Conservation (phyloP, 805 yeast genomes). For the Saccharomycopsis olivae region DNA sequence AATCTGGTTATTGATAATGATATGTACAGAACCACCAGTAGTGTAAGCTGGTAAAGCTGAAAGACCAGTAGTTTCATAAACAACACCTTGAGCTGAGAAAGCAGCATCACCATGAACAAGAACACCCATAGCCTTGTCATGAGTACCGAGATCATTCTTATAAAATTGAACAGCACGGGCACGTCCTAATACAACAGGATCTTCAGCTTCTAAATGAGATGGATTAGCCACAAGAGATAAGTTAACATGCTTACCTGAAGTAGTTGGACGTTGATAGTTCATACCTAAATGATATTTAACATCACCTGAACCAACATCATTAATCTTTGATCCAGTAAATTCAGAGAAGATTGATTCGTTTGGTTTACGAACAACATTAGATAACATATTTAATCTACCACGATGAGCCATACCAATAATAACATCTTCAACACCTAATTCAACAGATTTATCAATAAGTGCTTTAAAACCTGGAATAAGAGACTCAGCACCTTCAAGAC, state of each 20-base stretch:
- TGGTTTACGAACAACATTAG: slow-evolving; percentile 97
- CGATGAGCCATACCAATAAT: slow-evolving; percentile 99
- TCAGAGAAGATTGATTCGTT: slow-evolving; percentile 96
- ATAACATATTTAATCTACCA: slow-evolving; percentile 95
- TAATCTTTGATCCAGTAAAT: slow-evolving; percentile 81
- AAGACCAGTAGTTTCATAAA: slow-evolving; percentile 96
- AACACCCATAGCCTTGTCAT: slow-evolving; percentile 81
- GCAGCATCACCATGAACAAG: slow-evolving; percentile 99
- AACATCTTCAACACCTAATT: slow-evolving; percentile 86
- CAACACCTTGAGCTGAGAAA: slow-evolving; percentile 97
- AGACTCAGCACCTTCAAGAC: slow-evolving; percentile 97
- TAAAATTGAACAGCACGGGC: slow-evolving; percentile 92
- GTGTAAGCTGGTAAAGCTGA: slow-evolving; percentile 86
- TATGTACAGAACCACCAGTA: slow-evolving; percentile 97
- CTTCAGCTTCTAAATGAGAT: slow-evolving; percentile 98
- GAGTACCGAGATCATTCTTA: slow-evolving; percentile 76
- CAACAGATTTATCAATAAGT: slow-evolving; percentile 86
- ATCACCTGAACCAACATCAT: slow-evolving; percentile 97
- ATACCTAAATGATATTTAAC: slow-evolving; percentile 98
- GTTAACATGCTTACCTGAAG: slow-evolving; percentile 93
- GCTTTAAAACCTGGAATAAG: slow-evolving; percentile 96
- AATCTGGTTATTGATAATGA: slow-evolving; percentile 95
- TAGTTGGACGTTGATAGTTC: slow-evolving; percentile 98
- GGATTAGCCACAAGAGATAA: slow-evolving; percentile 97
- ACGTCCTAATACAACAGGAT: slow-evolving; percentile 96